Base-by-base conservation (phyloP, 768 basidiomycete genomes). In the Serendipita vermifera region DNA sequence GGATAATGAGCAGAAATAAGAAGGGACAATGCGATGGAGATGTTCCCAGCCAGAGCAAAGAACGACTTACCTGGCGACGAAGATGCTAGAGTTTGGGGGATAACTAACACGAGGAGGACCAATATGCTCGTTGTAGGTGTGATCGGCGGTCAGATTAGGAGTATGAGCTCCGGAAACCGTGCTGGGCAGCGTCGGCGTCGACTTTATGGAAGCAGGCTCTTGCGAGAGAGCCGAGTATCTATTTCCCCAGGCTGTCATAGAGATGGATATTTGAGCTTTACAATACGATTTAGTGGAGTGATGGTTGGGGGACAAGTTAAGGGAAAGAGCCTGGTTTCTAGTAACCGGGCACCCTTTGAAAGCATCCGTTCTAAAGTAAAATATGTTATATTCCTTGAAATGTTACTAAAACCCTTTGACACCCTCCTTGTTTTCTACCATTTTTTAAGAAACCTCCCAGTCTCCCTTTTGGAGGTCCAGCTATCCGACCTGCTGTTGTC, bases 51-150 rank as follows among this genome's bases (percentile, higher is more conserved):
- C 57, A 36, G 9, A 31, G 6, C 20, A 48, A 24, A 55, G 38
- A 54, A 14, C 38, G 56, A 61, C 65, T 3, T 63, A 85, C 87
- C 86, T 87, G 67, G 88, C 87, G 58, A 89, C 82, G 67, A 90
- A 90, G 62, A 90, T 76, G 63, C 85, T 87, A 36, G 85, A 80
- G 60, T 88, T 82, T 65, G 87, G 83, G 56, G 78, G 75, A 64
- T 77, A 72, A 63, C 56, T 46, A 5, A 20, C 20, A 17, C 51
- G 46, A 17, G 54, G 53, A 22, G 14, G 20, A 9, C 29, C 26
- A 9, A 31, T 46, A 38, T 35, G 33, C 35, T 40, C 41, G 11
- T 17, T 26, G 57, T 20, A 36, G 27, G 33, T 35, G 39, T n/a
- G 15, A 1, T 14, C 15, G 51, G 43, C 39, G 36, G 14, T 57